Conservation (phyloP, 345 rosid genomes). For the Pugionium cornutum region DNA sequence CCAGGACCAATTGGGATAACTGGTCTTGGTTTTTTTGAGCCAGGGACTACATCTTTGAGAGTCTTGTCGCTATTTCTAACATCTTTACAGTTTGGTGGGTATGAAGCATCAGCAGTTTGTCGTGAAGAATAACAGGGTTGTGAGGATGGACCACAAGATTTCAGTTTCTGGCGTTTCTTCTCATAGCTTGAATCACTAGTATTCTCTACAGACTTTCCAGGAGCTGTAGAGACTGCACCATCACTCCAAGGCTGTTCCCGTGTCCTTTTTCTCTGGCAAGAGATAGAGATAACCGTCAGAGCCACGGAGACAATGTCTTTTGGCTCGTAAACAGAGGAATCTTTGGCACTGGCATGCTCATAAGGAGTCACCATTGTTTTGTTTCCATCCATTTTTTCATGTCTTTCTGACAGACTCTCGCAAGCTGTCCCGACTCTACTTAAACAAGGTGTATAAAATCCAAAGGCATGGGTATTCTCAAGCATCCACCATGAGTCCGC, state of each 20-base stretch:
- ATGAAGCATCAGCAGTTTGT: constrained; percentile 24
- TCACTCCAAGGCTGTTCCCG: constrained; percentile 24
- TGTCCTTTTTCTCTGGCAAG: constrained; percentile 52
- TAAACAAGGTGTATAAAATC: constrained; percentile 7
- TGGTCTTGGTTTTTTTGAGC: constrained; percentile 24
- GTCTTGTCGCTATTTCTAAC: constrained; percentile 8
- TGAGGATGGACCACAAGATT: constrained; percentile 18
- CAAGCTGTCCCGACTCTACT: constrained; percentile 18
- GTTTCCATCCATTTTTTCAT: constrained; percentile 17
- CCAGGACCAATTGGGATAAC: constrained; percentile 48
- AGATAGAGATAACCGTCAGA: constrained; percentile 38
- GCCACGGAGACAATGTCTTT: constrained; percentile 31
- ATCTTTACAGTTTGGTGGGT: constrained; percentile 15
- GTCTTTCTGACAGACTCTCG: constrained; percentile 19
- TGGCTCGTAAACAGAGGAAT: constrained; percentile 29
- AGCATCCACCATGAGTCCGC: constrained; percentile 25
- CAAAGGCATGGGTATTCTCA: constrained; percentile 12
- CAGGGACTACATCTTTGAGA: constrained; percentile 11
- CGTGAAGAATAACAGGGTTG: constrained; percentile 15
- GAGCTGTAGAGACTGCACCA: constrained; percentile 24
- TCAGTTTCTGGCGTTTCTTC: constrained; percentile 20
- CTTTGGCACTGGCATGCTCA: constrained; percentile 24
- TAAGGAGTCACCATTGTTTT: constrained; percentile 25
- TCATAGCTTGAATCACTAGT: constrained; percentile 27
- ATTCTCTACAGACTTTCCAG: constrained; percentile 27